Evolutionary conservation across 331 rosid species (phyloP).

Genomic region (Saraca asoca): DNA sequence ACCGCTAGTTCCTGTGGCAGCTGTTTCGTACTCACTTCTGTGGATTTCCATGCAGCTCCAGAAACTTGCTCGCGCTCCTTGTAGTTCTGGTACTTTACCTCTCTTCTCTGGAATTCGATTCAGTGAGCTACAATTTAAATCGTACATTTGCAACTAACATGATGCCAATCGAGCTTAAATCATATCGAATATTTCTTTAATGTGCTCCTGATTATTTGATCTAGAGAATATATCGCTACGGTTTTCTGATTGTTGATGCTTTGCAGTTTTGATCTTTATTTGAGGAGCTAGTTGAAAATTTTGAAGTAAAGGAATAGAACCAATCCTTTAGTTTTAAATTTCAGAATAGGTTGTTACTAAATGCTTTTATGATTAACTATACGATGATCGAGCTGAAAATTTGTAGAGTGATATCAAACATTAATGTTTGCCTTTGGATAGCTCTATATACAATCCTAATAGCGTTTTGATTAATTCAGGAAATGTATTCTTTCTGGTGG

Average conservation of each 20-base stretch:
- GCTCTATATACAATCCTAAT: not conserved
- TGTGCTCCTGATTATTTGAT: not conserved
- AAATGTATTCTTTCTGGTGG: slow-evolving; percentile 37
- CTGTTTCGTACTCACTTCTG: not conserved
- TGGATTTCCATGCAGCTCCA: slow-evolving; percentile 29
- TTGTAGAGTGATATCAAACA: not conserved
- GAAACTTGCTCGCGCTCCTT: slow-evolving; percentile 24
- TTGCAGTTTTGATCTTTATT: not conserved
- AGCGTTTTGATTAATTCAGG: slow-evolving; percentile 20
- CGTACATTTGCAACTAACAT: not conserved
- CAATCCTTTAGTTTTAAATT: too few species aligned
- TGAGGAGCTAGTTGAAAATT: too few species aligned
- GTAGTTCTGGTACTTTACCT: slow-evolving; percentile 37
- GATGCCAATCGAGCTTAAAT: not conserved
- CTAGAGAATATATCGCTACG: not conserved
- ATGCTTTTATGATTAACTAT: not conserved
- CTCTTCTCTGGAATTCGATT: not conserved
- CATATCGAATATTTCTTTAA: not conserved
- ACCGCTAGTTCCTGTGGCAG: slow-evolving; percentile 22
- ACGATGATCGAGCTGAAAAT: not conserved
- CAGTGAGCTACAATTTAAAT: not conserved
- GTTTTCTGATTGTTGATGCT: not conserved
- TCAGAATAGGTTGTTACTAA: not conserved
- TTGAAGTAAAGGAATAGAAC: not conserved
- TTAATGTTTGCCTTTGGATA: not conserved